These are phyloP conservation scores for Cicer arietinum DNA, from an alignment of 306 rosid species.

Conservation along the genomic window DNA sequence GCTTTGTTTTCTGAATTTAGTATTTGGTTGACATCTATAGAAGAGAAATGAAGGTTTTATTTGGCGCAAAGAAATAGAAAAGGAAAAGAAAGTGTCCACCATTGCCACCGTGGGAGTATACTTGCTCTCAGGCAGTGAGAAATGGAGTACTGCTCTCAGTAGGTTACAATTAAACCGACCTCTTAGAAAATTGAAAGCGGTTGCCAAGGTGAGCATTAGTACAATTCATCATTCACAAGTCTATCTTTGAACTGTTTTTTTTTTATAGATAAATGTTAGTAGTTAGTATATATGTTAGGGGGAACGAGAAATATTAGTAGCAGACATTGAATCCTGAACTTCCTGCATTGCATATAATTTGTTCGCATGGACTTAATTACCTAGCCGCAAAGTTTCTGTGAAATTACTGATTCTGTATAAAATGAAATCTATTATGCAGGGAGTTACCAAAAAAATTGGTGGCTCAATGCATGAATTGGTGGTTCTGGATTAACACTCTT, in stretches of 20 bases:
- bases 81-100: no score
- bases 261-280: no score
- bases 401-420: slow-evolving; percentile 34
- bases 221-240: not conserved
- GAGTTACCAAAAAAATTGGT: slow-evolving; percentile 81
- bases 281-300: no score
- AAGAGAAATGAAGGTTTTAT: no score
- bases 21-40: no score
- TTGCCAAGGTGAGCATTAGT: slow-evolving; percentile 70
- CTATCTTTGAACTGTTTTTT: not conserved
- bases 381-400: not conserved
- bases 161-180: slow-evolving; percentile 83
- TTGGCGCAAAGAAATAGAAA: no score
- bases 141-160: slow-evolving; percentile 75
- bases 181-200: slow-evolving; percentile 82
- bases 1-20: slow-evolving; percentile 11
- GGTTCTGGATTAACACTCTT: slow-evolving; percentile 83
- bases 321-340: no score
- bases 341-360: no score
- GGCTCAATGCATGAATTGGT: slow-evolving; percentile 79
- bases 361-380: no score
- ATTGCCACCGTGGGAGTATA: no score
- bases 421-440: slow-evolving; percentile 58
- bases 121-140: no score
- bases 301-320: no score